These are phyloP conservation scores for Fibroporia radiculosa DNA, from an alignment of 768 basidiomycete species.

Conservation along the genomic window DNA sequence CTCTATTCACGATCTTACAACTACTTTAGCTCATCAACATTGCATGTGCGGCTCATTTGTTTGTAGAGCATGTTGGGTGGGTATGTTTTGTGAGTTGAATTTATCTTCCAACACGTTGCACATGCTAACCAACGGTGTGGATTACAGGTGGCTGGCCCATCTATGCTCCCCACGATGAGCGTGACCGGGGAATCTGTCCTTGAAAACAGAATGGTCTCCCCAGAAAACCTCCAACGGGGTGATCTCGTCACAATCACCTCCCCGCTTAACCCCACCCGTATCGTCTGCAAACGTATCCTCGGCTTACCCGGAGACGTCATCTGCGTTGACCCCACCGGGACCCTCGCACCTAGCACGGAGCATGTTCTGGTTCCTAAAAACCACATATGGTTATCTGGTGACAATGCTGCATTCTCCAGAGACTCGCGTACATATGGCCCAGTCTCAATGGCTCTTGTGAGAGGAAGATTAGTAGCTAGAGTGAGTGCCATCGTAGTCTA, in stretches of 20 bases:
- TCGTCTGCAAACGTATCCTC: constrained; percentile 84
- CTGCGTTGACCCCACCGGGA: constrained; percentile 81
- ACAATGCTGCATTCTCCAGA: constrained; percentile 74
- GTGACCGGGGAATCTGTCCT: constrained; percentile 51
- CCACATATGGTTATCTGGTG: constrained; percentile 86
- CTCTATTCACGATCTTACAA: not conserved
- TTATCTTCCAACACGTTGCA: not conserved
- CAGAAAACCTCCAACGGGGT: constrained; percentile 52
- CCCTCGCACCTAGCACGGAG: constrained; percentile 52
- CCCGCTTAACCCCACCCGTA: constrained; percentile 54
- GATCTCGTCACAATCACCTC: constrained; percentile 70
- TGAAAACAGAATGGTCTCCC: constrained; percentile 53
- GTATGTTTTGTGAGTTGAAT: constrained; percentile 38
- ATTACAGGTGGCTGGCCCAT: constrained; percentile 58
- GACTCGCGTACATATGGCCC: constrained; percentile 95
- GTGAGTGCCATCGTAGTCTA: constrained; percentile 30
- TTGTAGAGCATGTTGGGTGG: constrained; percentile 52
- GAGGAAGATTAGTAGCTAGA: constrained; percentile 57
- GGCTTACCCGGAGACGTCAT: constrained; percentile 86
- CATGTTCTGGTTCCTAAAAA: constrained; percentile 78
- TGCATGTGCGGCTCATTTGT: constrained; percentile 52
- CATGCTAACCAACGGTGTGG: not conserved
- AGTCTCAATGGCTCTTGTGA: constrained; percentile 73
- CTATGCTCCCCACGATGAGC: constrained; percentile 75
- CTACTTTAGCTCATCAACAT: constrained; percentile 42